phyloP scores from a whole-genome alignment of 768 basidiomycete genomes.

The Cystofilobasidium bisporidii region DNA sequence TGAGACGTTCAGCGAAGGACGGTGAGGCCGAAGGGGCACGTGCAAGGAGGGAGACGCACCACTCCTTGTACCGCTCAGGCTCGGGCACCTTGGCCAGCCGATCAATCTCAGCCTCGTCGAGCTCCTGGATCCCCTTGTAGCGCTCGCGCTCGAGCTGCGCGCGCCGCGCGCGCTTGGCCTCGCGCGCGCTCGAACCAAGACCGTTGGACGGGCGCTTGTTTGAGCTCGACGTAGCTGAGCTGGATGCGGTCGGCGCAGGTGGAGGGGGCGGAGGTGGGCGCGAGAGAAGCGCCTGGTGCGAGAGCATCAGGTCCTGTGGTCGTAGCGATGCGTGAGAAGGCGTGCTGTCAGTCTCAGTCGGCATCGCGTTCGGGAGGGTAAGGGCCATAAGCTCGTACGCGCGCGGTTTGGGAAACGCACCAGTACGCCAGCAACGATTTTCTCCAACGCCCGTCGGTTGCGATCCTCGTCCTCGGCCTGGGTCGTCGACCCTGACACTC shows the following conservation, averaged over 20 bases:
- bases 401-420: background rate
- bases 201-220: background rate
- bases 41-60: background rate
- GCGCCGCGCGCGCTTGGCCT: background rate
- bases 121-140: background rate
- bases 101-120: background rate
- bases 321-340: too few relatives aligned
- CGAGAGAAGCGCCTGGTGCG: background rate
- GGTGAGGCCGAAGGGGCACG: background rate
- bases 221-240: background rate
- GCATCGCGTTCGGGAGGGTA: too few relatives aligned
- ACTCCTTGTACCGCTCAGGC: conserved; percentile 2
- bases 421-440: background rate
- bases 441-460: background rate
- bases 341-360: background rate
- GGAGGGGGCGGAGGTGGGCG: background rate
- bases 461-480: background rate
- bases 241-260: background rate
- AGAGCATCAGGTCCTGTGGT: conserved; percentile 2
- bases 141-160: background rate
- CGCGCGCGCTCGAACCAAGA: background rate
- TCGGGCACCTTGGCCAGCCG: background rate
- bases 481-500: too few relatives aligned
- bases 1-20: background rate
- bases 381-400: background rate